Evolutionary conservation across 106 monocot species (phyloP).

Genomic region (Phalaenopsis aphrodite): DNA sequence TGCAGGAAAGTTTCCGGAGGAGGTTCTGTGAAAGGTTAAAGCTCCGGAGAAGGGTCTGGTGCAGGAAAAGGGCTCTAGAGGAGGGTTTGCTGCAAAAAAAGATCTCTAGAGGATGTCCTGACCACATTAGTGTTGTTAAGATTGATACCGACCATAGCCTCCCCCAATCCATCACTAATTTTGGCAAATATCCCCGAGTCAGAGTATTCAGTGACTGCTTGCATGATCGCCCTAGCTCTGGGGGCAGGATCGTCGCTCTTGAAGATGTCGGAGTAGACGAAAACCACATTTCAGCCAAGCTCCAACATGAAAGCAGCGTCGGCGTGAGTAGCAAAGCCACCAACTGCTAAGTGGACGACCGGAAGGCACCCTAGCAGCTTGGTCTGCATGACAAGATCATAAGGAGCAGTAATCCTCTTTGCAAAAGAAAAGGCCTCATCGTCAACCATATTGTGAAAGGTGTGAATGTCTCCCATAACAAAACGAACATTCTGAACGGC

Average conservation of each 20-base stretch:
- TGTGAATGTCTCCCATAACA: constrained; percentile 16
- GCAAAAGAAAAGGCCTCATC: constrained; percentile 41
- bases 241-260: constrained; percentile 39
- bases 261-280: constrained; percentile 41
- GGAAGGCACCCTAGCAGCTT: constrained; percentile 36
- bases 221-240: constrained; percentile 39
- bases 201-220: constrained; percentile 39
- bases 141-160: constrained; percentile 54
- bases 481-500: constrained; percentile 22
- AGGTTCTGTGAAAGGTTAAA: too few relatives aligned
- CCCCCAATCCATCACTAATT: constrained; percentile 35
- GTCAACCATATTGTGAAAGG: constrained; percentile 26
- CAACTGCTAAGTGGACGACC: constrained; percentile 46
- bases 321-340: constrained; percentile 39
- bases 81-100: too few relatives aligned
- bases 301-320: constrained; percentile 54
- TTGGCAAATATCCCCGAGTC: constrained; percentile 41
- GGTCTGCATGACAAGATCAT: constrained; percentile 40
- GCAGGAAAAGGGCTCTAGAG: too few relatives aligned
- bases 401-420: constrained; percentile 36
- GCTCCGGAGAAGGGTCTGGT: too few relatives aligned
- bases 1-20: too few relatives aligned
- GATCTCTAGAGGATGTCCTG: too few relatives aligned
- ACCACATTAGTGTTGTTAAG: constrained; percentile 42
- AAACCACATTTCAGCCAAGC: constrained; percentile 48